Percentiles rank a stretch among this genome's conserved stretches.
Conservation (phyloP, 345 rosid species). For the Eucalyptus erythrocorys region DNA sequence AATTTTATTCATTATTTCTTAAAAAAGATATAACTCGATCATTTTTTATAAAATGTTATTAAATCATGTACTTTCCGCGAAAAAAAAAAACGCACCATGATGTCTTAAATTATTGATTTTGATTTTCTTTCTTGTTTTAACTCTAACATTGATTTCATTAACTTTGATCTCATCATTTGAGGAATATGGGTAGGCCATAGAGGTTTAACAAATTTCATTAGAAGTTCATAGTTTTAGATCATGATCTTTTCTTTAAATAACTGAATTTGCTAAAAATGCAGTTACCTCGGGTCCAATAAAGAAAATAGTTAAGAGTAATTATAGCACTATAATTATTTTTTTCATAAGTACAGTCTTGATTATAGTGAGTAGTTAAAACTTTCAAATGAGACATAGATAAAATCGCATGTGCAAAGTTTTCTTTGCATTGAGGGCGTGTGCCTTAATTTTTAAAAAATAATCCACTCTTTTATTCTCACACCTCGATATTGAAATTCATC, state of each 20-base stretch:
- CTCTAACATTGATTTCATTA: neutral
- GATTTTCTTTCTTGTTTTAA: neutral
- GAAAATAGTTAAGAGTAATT: neutral
- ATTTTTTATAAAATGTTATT: too few relatives aligned
- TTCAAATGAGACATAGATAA: neutral
- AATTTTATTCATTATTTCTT: too few relatives aligned
- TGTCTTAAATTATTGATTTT: neutral
- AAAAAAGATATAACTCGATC: too few relatives aligned
- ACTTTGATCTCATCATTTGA: neutral
- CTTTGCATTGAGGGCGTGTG: neutral
- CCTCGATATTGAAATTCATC: neutral
- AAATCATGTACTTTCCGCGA: fast-evolving
- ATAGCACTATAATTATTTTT: neutral
- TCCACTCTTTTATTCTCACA: neutral
- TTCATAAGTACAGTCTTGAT: neutral
- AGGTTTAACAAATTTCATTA: neutral
- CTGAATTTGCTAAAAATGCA: neutral
- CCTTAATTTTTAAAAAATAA: neutral
- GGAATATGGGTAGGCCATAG: neutral
- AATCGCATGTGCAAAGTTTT: neutral
- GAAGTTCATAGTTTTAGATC: neutral
- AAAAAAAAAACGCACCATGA: too few relatives aligned
- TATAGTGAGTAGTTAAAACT: neutral
- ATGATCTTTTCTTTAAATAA: neutral
- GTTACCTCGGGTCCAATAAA: neutral